A percentile compares a stretch with the other conserved stretches of the same genome.
phyloP scores from a whole-genome alignment of 129 eudicot genomes.

The Chrysanthemum lavandulifolium region DNA sequence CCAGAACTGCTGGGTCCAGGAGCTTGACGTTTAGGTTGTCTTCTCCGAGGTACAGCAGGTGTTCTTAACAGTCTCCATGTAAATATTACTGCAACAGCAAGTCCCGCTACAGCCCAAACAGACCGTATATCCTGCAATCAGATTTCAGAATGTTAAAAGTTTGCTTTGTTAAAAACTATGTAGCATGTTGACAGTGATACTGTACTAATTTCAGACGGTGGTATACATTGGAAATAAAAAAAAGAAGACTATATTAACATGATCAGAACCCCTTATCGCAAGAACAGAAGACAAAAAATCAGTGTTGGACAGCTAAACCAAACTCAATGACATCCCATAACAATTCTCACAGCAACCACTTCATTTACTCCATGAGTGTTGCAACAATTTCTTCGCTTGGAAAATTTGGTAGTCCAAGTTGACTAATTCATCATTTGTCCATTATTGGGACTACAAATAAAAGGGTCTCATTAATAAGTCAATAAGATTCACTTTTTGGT shows the following conservation, averaged over 20 bases:
- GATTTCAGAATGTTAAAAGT: constrained; percentile 11
- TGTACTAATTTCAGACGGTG: too few species aligned
- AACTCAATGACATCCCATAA: constrained; percentile 15
- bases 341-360: neutral
- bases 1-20: constrained; percentile 63
- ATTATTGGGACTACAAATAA: constrained; percentile 6
- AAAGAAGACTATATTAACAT: too few species aligned
- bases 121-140: constrained; percentile 64
- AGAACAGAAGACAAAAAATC: neutral
- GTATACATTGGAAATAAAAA: too few species aligned
- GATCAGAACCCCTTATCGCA: too few species aligned
- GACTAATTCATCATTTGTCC: neutral
- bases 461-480: neutral
- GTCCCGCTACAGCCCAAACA: constrained; percentile 80
- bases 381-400: neutral
- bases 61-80: constrained; percentile 74
- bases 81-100: constrained; percentile 78
- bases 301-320: neutral
- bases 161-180: too few species aligned
- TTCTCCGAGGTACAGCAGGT: constrained; percentile 67
- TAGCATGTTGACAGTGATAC: neutral
- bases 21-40: constrained; percentile 70
- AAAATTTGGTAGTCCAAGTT: neutral
- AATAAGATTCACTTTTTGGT: neutral
- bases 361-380: neutral